A percentile compares a stretch with the other conserved stretches of the same genome.
Evolutionary conservation across 176 grass and related monocot genomes (phyloP).

Genomic region (Phoenix dactylifera): DNA sequence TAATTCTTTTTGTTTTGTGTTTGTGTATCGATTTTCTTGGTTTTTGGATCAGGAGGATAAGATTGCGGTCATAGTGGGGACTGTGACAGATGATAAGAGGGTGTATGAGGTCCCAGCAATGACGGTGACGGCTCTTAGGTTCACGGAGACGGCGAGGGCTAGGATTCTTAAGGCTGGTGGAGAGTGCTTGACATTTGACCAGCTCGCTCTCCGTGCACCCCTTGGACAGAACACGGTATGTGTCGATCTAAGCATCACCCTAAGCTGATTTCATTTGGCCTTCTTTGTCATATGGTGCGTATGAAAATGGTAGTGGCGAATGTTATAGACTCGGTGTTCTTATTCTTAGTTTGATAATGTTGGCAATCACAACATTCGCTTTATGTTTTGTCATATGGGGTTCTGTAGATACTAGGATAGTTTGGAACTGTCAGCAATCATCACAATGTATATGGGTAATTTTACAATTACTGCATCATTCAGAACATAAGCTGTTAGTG

Average conservation of each 20-base stretch:
- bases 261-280: too few relatives aligned
- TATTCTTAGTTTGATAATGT: too few relatives aligned
- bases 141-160: constrained; percentile 70
- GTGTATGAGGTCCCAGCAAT: constrained; percentile 69
- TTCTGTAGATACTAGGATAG: too few relatives aligned
- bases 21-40: background rate
- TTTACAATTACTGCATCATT: too few relatives aligned
- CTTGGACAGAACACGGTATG: constrained; percentile 74
- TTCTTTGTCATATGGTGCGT: background rate
- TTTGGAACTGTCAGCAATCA: too few relatives aligned
- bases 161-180: constrained; percentile 83
- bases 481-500: too few relatives aligned
- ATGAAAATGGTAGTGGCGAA: background rate
- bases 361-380: too few relatives aligned
- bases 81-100: constrained; percentile 80
- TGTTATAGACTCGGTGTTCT: too few relatives aligned
- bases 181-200: constrained; percentile 89
- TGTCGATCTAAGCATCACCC: too few relatives aligned
- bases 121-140: constrained; percentile 73
- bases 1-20: background rate
- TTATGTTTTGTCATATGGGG: too few relatives aligned
- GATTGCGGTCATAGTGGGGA: constrained; percentile 79
- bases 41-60: constrained; percentile 34
- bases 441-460: too few relatives aligned
- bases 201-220: constrained; percentile 71